Conservation (phyloP, 2,329 filamentous ascomycete genomes). For the Chaetomiaceae sp. region DNA sequence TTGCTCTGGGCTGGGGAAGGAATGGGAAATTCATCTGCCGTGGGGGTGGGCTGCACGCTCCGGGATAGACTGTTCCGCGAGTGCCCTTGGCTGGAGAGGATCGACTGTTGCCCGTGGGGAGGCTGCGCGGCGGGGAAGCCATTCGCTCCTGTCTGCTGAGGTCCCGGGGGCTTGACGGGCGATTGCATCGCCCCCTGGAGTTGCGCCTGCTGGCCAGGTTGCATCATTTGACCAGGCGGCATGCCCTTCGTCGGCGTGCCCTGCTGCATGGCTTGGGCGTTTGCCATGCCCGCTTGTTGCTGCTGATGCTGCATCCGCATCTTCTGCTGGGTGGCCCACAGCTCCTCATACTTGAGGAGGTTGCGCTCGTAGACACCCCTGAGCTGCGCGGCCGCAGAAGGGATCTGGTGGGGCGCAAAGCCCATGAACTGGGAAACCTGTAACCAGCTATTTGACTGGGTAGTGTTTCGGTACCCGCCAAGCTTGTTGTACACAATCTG, state of each 20-base stretch:
- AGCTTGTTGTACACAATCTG: slow-evolving; percentile 64
- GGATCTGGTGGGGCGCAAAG: slow-evolving; percentile 58
- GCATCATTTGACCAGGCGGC: slow-evolving; percentile 36
- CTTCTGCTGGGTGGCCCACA: slow-evolving; percentile 53
- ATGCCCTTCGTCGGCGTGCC: slow-evolving; percentile 43
- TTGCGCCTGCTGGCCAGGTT: slow-evolving; percentile 34
- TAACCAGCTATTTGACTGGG: slow-evolving; percentile 66
- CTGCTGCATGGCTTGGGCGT: slow-evolving; percentile 33
- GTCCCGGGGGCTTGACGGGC: slow-evolving; percentile 42
- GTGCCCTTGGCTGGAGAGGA: slow-evolving; percentile 41
- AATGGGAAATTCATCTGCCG: slow-evolving; percentile 38
- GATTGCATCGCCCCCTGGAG: slow-evolving; percentile 36
- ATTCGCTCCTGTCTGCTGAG: slow-evolving; percentile 44
- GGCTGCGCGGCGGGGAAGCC: slow-evolving; percentile 44
- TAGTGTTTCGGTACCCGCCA: slow-evolving; percentile 72
- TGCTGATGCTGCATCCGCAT: slow-evolving; percentile 38
- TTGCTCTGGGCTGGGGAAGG: slow-evolving; percentile 43
- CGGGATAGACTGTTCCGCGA: slow-evolving; percentile 48
- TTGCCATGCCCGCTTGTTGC: slow-evolving; percentile 30
- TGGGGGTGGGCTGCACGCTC: slow-evolving; percentile 43
- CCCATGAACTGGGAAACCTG: slow-evolving; percentile 62
- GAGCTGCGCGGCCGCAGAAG: slow-evolving; percentile 64
- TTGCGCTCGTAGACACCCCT: slow-evolving; percentile 71
- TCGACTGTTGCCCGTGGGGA: slow-evolving; percentile 41
- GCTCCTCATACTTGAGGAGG: slow-evolving; percentile 70